Conservation (phyloP, 2,329 filamentous ascomycete genomes). For the Fusarium circinatum region DNA sequence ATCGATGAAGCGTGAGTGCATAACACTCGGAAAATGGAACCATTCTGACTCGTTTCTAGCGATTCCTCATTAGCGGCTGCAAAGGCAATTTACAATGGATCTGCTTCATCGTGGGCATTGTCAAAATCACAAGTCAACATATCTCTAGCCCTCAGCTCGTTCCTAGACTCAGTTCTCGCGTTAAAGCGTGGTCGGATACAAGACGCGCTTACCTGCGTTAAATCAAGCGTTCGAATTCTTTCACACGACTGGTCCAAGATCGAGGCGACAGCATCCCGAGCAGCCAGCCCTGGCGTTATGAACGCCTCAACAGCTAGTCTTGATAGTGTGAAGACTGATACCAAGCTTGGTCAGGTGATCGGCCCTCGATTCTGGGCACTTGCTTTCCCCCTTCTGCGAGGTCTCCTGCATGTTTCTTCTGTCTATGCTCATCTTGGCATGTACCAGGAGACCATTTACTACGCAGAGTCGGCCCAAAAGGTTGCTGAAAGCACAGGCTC, state of each 20-base stretch:
- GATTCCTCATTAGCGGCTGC: constrained; percentile 51
- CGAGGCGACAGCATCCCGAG: constrained; percentile 48
- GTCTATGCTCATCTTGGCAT: constrained; percentile 87
- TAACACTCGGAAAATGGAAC: background rate
- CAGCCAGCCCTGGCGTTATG: constrained; percentile 38
- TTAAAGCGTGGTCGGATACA: constrained; percentile 70
- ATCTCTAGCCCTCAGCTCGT: constrained; percentile 49
- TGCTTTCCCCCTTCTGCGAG: constrained; percentile 76
- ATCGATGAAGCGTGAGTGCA: constrained; percentile 66
- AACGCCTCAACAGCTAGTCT: constrained; percentile 46
- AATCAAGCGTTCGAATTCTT: constrained; percentile 65
- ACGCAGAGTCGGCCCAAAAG: constrained; percentile 84
- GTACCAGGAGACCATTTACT: constrained; percentile 88
- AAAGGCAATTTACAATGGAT: constrained; percentile 49
- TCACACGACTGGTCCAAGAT: constrained; percentile 66
- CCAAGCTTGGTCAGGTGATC: constrained; percentile 37
- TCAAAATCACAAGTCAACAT: constrained; percentile 49
- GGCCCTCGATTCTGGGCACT: constrained; percentile 81
- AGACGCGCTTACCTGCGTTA: constrained; percentile 66
- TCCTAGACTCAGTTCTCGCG: constrained; percentile 72
- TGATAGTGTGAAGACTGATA: constrained; percentile 41
- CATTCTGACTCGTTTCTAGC: constrained; percentile 35
- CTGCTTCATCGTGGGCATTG: constrained; percentile 47
- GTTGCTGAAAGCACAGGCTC: constrained; percentile 77
- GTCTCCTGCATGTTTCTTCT: constrained; percentile 77